These are phyloP conservation scores for Cutaneotrichosporon sp. DNA, from an alignment of 1,284 basidiomycete genomes.

Conservation along the genomic window DNA sequence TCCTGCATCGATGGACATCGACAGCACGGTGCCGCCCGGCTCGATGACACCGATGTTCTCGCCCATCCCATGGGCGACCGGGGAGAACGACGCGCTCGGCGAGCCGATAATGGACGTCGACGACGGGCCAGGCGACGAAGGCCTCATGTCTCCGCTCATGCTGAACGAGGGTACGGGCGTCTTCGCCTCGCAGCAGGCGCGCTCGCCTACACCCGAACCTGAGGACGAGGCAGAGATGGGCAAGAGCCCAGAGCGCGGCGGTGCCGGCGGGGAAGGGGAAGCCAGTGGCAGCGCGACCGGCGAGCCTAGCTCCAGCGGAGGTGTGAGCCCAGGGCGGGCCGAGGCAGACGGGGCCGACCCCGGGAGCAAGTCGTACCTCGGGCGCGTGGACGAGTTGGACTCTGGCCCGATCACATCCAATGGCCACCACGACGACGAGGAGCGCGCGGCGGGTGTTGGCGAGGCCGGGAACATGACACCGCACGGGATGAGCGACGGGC, in stretches of 20 bases:
- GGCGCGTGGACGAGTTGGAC: conserved; percentile 55
- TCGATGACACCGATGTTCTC: conserved; percentile 52
- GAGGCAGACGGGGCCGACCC: conserved; percentile 45
- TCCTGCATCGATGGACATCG: conserved; percentile 2
- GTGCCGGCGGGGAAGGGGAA: neutral
- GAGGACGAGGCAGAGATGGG: conserved; percentile 33
- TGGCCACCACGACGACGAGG: conserved; percentile 14
- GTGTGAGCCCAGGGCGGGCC: conserved; percentile 42
- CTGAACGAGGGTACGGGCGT: conserved; percentile 27
- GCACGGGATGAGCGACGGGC: conserved; percentile 51
- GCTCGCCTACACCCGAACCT: conserved; percentile 46
- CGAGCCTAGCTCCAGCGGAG: too few relatives aligned
- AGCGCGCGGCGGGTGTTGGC: conserved; percentile 10
- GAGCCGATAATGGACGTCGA: conserved; percentile 19
- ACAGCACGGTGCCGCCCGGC: conserved; percentile 46
- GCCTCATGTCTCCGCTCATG: conserved; percentile 44
- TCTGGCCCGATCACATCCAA: conserved; percentile 44
- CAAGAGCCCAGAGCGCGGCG: too few relatives aligned
- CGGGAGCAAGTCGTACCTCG: conserved; percentile 48
- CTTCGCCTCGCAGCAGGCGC: conserved; percentile 13
- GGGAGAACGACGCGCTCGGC: conserved; percentile 21
- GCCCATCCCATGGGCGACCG: conserved; percentile 48
- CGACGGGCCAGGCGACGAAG: conserved; percentile 28
- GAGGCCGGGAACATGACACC: conserved; percentile 45
- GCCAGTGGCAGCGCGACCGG: conserved; percentile 18